Percentiles rank a stretch among this genome's conserved stretches.
phyloP scores from a whole-genome alignment of 1,284 basidiomycete genomes.

The Apiotrichum gracile region DNA sequence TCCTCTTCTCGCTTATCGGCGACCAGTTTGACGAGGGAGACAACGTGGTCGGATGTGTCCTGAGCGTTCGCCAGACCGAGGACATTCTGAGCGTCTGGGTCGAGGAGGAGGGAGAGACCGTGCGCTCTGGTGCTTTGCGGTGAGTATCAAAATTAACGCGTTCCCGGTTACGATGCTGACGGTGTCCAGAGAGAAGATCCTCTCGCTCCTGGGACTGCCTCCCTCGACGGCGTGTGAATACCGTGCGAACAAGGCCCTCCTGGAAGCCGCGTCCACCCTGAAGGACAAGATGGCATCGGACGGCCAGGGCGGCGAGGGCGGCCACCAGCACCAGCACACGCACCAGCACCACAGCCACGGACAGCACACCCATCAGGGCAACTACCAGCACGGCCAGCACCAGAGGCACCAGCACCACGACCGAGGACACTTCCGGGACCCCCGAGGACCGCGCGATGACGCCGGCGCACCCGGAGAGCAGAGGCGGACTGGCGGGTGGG shows the following conservation, averaged over 20 bases:
- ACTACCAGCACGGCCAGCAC: not conserved
- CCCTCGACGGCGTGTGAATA: constrained; percentile 44
- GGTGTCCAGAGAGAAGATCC: constrained; percentile 40
- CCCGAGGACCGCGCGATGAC: constrained; percentile 13
- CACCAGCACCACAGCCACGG: constrained; percentile 5
- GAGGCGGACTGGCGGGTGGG: constrained; percentile 10
- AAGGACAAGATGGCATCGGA: constrained; percentile 14
- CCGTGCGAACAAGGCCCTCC: constrained; percentile 42
- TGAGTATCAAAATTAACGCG: constrained; percentile 20
- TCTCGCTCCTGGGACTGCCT: constrained; percentile 39
- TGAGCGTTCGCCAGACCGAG: constrained; percentile 45
- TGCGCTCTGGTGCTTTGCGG: constrained; percentile 40
- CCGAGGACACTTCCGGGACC: constrained; percentile 9
- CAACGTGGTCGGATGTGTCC: constrained; percentile 45
- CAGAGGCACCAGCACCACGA: constrained; percentile 4
- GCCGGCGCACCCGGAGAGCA: constrained; percentile 1
- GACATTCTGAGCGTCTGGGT: constrained; percentile 49
- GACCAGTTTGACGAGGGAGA: constrained; percentile 49
- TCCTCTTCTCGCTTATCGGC: constrained; percentile 44
- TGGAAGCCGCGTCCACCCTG: constrained; percentile 33
- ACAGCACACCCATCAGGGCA: not conserved
- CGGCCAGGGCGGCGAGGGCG: not conserved
- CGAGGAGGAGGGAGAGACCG: constrained; percentile 44
- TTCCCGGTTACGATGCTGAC: constrained; percentile 1
- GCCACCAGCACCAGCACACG: not conserved